Evolutionary conservation across 179 eudicot species (phyloP), one percentile per base, ranked within the genome.

Genomic region (Drosera spatulata): DNA sequence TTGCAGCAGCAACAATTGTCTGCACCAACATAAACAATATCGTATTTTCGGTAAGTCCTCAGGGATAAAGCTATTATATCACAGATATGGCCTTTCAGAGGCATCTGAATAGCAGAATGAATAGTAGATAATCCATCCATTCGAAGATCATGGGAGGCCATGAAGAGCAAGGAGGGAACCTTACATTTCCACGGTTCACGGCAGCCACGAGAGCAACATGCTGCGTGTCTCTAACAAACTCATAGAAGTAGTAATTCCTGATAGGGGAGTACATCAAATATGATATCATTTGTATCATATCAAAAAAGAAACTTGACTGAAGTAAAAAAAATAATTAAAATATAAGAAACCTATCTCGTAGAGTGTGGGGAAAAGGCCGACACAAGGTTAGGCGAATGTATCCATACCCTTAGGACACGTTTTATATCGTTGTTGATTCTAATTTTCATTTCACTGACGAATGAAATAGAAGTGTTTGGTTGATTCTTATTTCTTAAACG

Each of bases 191-290:
- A 59, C 98, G 69, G 56, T 70, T 86, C 47, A 84, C 82, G 57
- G 95, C 85, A 74, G 98, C 96, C 59, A 91, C 90, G 41, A 91
- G 75, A 41, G 98, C 98, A 75, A 83, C 82, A 77, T 70, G 98
- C 68, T 88, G 96, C 50, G 65, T 79, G 54, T 84, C 84, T 55
- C 69, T 81, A 65, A 83, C 90, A 59, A 91, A 91, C 74, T 91
- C 98, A 37, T 91, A 91, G 70, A 75, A 91, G 65, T 91, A 91
- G 65, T 88, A 91, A 62, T 80, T 91, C 96, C 98, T 91, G 93
- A 59, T 45, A 76, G 41, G 65, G 15, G 64, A 39, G 48, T 44
- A 55, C 55, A 12, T 56, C 39, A 70, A 54, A 52, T 22, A 22
- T 22, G 33, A 22, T 22, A 22, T 22, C 33, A 22, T 22, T 22